Evolutionary conservation across 73 alveolate species (phyloP), one percentile per base, ranked within the genome.

Genomic region (Tetrahymena thermophila): DNA sequence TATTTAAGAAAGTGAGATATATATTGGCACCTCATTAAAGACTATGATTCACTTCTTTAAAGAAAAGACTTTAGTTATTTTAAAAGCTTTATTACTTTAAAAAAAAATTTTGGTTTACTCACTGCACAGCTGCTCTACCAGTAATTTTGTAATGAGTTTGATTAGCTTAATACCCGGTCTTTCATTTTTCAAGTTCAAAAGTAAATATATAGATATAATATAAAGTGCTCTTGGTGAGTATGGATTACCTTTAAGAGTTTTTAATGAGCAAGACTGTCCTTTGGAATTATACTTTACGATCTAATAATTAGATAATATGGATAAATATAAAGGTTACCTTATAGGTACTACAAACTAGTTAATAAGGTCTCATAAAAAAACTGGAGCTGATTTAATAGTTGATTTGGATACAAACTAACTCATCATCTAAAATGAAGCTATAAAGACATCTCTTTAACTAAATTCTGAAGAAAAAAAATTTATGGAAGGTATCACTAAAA

Each of bases 171-270:
- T 95, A 9, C 97, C 97, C 34, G 97, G 97, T 13, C 83, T 95
- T 15, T 57, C 94, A 8, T 84, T 85, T 85, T 95, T 85, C 94
- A 43, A 89, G 44, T 43, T 95, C n/a, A 35, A 85, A 89, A 43
- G 56, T 23, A 95, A 95, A 31, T 37, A 56, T 35, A 42, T 43
- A 43, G 83, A 34, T 16, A 40, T 95, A 7, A 28, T 85, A 93
- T 35, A 93, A 89, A 57, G 95, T n/a, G 93, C 43, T 28, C 28
- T 95, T 3, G 85, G 95, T 16, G 84, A 95, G 42, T 95, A 71
- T 89, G 97, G 97, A 16, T 95, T 95, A 35, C 97, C 97, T 34
- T 37, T 95, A 8, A 95, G 94, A 43, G n/a, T 95, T 85, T 89
- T 95, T 35, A 50, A 42, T 89, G 94, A 85, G 11, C 13, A 89